phyloP scores from a whole-genome alignment of 805 yeast species.

The Vanderwaltozyma tropicalis region DNA sequence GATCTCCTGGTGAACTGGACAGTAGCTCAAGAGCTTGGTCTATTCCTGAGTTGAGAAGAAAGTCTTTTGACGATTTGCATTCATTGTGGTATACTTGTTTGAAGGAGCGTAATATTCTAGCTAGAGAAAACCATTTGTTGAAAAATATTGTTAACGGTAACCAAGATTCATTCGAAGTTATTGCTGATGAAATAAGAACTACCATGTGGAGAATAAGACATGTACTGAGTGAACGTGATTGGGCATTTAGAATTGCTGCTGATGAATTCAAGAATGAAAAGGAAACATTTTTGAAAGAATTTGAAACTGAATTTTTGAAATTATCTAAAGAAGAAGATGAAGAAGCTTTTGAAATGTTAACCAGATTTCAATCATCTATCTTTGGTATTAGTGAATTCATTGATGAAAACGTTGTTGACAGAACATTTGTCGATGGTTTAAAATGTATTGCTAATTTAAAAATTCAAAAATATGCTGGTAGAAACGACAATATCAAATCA shows the following conservation, averaged over 20 bases:
- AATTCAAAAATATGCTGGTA: slow-evolving; percentile 42
- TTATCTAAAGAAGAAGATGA: slow-evolving; percentile 44
- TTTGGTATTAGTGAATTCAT: slow-evolving; percentile 72
- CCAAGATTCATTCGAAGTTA: slow-evolving; percentile 27
- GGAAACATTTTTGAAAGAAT: slow-evolving; percentile 38
- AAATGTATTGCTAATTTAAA: slow-evolving; percentile 60
- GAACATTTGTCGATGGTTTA: slow-evolving; percentile 55
- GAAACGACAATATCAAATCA: slow-evolving; percentile 35
- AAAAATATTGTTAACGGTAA: slow-evolving; percentile 29
- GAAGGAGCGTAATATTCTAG: slow-evolving; percentile 70
- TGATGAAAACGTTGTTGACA: slow-evolving; percentile 48
- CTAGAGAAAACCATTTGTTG: slow-evolving; percentile 61
- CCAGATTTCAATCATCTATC: slow-evolving; percentile 69
- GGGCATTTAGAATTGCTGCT: slow-evolving; percentile 52
- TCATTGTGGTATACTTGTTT: slow-evolving; percentile 80
- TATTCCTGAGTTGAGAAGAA: slow-evolving; percentile 78
- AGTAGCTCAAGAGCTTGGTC: slow-evolving; percentile 70
- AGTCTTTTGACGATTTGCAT: slow-evolving; percentile 86
- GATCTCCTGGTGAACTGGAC: slow-evolving; percentile 46
- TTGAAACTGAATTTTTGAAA: slow-evolving; percentile 38
- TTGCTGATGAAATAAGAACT: slow-evolving; percentile 38
- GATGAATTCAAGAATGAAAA: slow-evolving; percentile 34
- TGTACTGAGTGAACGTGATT: slow-evolving; percentile 77
- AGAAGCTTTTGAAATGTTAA: slow-evolving; percentile 57
- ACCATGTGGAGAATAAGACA: slow-evolving; percentile 77